Evolutionary conservation across 305 asterid species (phyloP).

Genomic region (Caryopteris hybrid): DNA sequence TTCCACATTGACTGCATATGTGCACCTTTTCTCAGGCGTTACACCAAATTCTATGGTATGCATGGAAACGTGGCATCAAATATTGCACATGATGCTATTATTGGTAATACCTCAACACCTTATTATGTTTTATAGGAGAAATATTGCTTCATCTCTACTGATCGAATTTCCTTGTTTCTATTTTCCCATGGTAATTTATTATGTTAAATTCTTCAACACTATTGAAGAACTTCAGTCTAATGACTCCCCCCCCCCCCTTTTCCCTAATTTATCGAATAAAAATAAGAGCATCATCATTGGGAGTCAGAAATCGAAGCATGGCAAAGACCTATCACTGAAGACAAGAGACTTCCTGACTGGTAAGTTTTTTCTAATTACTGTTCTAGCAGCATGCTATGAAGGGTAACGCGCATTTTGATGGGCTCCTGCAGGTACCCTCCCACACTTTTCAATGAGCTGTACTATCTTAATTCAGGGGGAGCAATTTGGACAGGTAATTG

Average conservation of each 20-base stretch:
- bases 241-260: background rate
- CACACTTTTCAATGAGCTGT: constrained; percentile 94
- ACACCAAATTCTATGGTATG: constrained; percentile 76
- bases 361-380: constrained; percentile 25
- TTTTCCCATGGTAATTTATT: no score
- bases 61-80: constrained; percentile 61
- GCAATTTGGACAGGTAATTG: constrained; percentile 91
- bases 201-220: no score
- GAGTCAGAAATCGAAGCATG: constrained; percentile 89
- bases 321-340: constrained; percentile 90
- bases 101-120: constrained; percentile 44
- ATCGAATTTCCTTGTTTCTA: background rate
- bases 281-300: constrained; percentile 65
- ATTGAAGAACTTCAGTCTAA: constrained; percentile 1
- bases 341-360: constrained; percentile 94
- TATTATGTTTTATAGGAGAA: background rate
- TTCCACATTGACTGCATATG: constrained; percentile 22
- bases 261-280: constrained; percentile 2
- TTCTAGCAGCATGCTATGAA: constrained; percentile 11
- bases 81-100: constrained; percentile 80
- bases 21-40: constrained; percentile 60
- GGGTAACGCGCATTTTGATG: constrained; percentile 14
- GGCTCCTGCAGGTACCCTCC: constrained; percentile 67
- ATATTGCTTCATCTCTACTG: background rate
- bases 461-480: constrained; percentile 90